Evolutionary conservation across 345 rosid genomes (phyloP), one percentile per base, ranked within the genome.

Genomic region (Euphorbia tirucalli): DNA sequence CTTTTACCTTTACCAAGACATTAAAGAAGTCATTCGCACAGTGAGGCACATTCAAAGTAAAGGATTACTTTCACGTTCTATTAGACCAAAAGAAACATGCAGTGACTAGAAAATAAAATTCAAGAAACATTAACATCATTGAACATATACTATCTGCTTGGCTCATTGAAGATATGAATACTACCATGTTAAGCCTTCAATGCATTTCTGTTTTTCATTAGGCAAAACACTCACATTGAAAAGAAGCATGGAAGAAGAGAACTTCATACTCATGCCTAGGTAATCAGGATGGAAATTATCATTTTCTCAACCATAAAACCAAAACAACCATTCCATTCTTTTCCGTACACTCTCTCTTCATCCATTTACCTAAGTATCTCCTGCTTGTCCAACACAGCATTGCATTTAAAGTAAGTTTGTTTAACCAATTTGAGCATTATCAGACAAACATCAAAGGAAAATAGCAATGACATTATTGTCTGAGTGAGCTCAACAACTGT

Each of bases 1-100:
- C 93, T 74, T 92, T 91, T 49, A 91, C 88, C 98, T 91, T 79
- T 74, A 81, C 19, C 48, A 56, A 65, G 14, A n/a, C 1, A 66
- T 19, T 27, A 28, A 10, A 60, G 22, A 8, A 30, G 63, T 28
- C 30, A 56, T 24, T 56, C 28, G 27, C 22, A 22, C 7, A 56
- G 60, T 24, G 57, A 52, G 57, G 24, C 8, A 52, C 24, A 52
- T 52, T n/a, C 57, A 56, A 56, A 22, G 60, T 9, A 22, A 56
- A 9, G 5, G 25, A 24, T 56, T 25, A 56, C 15, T 11, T 9
- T 56, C 11, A 52, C 11, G 4, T 14, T 14, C 37, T 32, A 41
- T 15, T 52, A 52, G 25, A n/a, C 0, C 1, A 52, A 52, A 19
- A n/a, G 25, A 21, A 56, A 56, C 24, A 19, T 56, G 30, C 60